Evolutionary conservation across 2,329 filamentous ascomycete genomes (phyloP), one percentile per base, ranked within the genome.

Genomic region (Calonectria hawksworthii): DNA sequence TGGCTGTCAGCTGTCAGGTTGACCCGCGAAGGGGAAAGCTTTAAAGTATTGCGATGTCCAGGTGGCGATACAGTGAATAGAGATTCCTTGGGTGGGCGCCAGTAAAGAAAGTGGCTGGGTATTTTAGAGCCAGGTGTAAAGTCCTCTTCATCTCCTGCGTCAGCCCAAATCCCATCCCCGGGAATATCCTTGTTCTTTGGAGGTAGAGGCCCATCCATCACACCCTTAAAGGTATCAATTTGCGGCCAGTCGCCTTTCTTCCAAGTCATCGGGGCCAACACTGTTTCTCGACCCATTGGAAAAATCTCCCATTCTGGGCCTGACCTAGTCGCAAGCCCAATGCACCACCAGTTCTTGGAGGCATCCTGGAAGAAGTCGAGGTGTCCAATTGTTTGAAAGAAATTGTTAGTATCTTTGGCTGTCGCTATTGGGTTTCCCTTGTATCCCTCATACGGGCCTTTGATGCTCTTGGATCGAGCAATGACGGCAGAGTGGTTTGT

Each of bases 231-330:
- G 6, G 3, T n/a, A 16, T 73, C 59, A 73, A 87, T 74, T 66
- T 86, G 52, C 0, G 90, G 90, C 87, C 88, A 92, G 14, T 87
- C 84, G 0, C 85, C 87, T 18, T 84, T 79, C 0, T 85, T 74
- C 90, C 89, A 92, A 0, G 82, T 87, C 18, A 87, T 88, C 0
- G 88, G 85, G 5, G 84, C 85, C 5, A 90, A 80, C 0, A 90
- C 86, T 0, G 88, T 87, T 79, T 92, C 90, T 16, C 90, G 83
- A 1, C 89, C 90, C 89, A 91, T 90, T 0, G 89, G 88, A 76
- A 88, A 90, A 26, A 83, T 82, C 28, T 79, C 76, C 76, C 82
- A 89, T 21, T 82, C 82, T 0, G 86, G 85, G 0, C 86, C 2
- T 16, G 70, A 71, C 47, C 90, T 84, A 0, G 87, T 88, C 0